Evolutionary conservation across 2,329 filamentous ascomycete genomes (phyloP).

Genomic region (Rosellinia necatrix): DNA sequence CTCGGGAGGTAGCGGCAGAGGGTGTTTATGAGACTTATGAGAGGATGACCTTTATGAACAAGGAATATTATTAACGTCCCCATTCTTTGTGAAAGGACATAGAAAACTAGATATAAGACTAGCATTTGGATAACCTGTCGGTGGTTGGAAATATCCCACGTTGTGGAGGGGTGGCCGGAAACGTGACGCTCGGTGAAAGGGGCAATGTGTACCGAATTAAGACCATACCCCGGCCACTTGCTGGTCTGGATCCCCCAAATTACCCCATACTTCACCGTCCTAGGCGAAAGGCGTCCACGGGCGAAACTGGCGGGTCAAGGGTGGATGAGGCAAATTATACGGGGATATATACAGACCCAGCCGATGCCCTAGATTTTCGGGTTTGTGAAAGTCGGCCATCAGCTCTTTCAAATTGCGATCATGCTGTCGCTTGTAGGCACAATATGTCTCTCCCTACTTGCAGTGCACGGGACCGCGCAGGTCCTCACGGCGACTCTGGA

Average conservation of each 20-base stretch:
- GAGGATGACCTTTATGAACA: background rate
- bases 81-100: background rate
- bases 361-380: background rate
- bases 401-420: background rate
- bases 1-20: too few relatives aligned
- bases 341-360: conserved; percentile 13
- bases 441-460: conserved; percentile 16
- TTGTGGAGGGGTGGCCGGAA: background rate
- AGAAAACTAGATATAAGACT: background rate
- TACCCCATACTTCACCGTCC: conserved; percentile 16
- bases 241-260: conserved; percentile 14
- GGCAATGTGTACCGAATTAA: conserved; percentile 17
- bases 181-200: conserved; percentile 19
- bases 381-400: background rate
- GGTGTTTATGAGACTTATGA: background rate
- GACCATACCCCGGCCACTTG: background rate
- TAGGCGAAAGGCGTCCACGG: background rate
- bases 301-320: conserved; percentile 1
- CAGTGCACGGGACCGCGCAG: conserved; percentile 6
- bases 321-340: conserved; percentile 6
- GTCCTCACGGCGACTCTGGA: conserved; percentile 48
- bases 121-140: background rate
- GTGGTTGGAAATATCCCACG: background rate
- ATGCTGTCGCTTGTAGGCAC: conserved; percentile 6
- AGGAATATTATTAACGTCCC: background rate